A percentile compares a stretch with the other conserved stretches of the same genome.
These are phyloP conservation scores for Mytilinidion resinicola DNA, from an alignment of 495 filamentous ascomycete genomes.

Conservation along the genomic window DNA sequence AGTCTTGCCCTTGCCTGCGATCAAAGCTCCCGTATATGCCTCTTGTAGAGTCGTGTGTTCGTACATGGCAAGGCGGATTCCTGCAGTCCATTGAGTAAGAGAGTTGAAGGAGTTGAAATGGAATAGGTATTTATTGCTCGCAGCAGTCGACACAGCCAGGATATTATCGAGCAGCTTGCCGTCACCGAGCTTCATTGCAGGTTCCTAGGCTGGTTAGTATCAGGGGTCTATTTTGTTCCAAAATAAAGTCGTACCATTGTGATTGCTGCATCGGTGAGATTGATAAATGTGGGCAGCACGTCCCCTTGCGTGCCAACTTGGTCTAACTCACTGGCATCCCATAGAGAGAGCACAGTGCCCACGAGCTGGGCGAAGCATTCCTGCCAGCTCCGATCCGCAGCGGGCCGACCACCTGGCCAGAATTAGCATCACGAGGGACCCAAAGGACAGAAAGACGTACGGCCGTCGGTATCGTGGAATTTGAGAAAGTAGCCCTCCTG, in stretches of 20 bases:
- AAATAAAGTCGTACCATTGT: conserved; percentile 66
- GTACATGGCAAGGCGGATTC: conserved; percentile 89
- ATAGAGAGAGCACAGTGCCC: conserved; percentile 88
- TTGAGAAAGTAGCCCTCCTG: conserved; percentile 98
- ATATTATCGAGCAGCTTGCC: conserved; percentile 84
- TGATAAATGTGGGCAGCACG: conserved; percentile 90
- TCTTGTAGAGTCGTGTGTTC: conserved; percentile 91
- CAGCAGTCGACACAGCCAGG: conserved; percentile 89
- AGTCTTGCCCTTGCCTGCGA: conserved; percentile 85
- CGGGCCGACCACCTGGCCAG: conserved; percentile 71
- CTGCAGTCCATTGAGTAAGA: conserved; percentile 91
- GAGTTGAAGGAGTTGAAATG: conserved; percentile 95
- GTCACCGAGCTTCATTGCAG: conserved; percentile 69
- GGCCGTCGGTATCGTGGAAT: conserved; percentile 82
- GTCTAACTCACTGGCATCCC: conserved; percentile 93
- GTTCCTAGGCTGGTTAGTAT: conserved; percentile 68
- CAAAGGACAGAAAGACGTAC: conserved; percentile 48
- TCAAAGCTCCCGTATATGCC: conserved; percentile 90
- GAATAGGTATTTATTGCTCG: conserved; percentile 87
- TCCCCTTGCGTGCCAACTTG: conserved; percentile 74
- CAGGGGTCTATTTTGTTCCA: neutral
- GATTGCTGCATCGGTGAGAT: conserved; percentile 92
- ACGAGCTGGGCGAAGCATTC: conserved; percentile 98
- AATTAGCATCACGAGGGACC: conserved; percentile 26
- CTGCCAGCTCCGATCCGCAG: conserved; percentile 80